Percentiles rank a stretch among this genome's conserved stretches.
These are phyloP conservation scores for Cyphellophora europaea DNA, from an alignment of 2,329 filamentous ascomycete genomes.

Conservation along the genomic window DNA sequence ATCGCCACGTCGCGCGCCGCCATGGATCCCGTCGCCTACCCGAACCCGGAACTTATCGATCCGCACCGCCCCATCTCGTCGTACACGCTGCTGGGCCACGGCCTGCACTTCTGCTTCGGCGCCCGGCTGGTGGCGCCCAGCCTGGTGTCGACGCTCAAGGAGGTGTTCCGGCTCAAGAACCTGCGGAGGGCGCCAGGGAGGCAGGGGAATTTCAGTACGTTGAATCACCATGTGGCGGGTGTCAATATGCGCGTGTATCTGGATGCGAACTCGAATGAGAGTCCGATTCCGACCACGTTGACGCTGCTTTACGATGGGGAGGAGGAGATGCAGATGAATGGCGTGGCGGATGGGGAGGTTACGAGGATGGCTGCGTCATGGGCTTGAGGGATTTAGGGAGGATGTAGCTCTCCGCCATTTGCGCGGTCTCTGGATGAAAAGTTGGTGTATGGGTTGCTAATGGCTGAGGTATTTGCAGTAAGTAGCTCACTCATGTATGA, in stretches of 20 bases:
- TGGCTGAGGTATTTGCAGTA: too few relatives aligned
- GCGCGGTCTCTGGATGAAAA: too few relatives aligned
- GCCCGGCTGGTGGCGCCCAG: conserved; percentile 28
- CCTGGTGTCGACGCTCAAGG: conserved; percentile 32
- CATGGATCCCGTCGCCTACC: conserved; percentile 27
- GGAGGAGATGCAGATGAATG: conserved; percentile 30
- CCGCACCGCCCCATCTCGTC: conserved; percentile 31
- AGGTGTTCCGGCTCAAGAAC: conserved; percentile 37
- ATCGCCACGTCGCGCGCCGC: conserved; percentile 23
- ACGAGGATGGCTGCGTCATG: background rate
- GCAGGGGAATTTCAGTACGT: conserved; percentile 31
- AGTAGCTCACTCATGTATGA: too few relatives aligned
- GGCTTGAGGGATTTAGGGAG: too few relatives aligned
- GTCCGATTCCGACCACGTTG: conserved; percentile 34
- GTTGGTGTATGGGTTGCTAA: too few relatives aligned
- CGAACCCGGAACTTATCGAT: conserved; percentile 29
- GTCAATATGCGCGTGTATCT: conserved; percentile 40
- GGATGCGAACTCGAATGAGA: conserved; percentile 38
- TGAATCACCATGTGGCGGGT: conserved; percentile 38
- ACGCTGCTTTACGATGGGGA: conserved; percentile 33
- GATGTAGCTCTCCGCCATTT: too few relatives aligned
- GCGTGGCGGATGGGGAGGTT: conserved; percentile 18
- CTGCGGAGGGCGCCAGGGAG: conserved; percentile 28
- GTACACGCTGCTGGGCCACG: conserved; percentile 32
- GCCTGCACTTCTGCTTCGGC: conserved; percentile 33